phyloP scores from a whole-genome alignment of 2,329 filamentous ascomycete genomes.

The Xylariaceae sp. region DNA sequence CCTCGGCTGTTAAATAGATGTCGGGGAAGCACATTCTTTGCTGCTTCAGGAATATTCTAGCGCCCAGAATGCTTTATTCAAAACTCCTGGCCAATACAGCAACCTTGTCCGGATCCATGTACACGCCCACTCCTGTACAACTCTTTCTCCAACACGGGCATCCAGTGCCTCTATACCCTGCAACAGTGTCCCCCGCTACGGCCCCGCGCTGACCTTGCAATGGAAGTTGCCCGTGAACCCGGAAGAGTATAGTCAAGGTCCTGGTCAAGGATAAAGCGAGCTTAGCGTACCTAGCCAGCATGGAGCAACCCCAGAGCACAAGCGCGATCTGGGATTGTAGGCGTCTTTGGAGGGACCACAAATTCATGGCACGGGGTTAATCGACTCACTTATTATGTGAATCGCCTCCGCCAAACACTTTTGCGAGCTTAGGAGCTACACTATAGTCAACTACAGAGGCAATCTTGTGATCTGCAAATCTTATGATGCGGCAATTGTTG shows the following conservation, averaged over 20 bases:
- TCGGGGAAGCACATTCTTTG: not conserved
- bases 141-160: slow-evolving; percentile 25
- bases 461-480: not conserved
- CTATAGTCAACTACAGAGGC: not conserved
- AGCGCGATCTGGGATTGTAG: slow-evolving; percentile 23
- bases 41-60: slow-evolving; percentile 1
- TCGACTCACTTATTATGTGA: slow-evolving; percentile 27
- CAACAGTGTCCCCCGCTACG: slow-evolving; percentile 28
- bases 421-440: slow-evolving; percentile 14
- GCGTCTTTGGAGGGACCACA: slow-evolving; percentile 23
- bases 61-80: not conserved
- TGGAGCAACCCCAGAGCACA: slow-evolving; percentile 30
- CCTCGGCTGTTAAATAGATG: slow-evolving; percentile 6
- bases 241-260: slow-evolving; percentile 24
- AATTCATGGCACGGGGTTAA: slow-evolving; percentile 22
- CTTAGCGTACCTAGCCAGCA: slow-evolving; percentile 33
- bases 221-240: slow-evolving; percentile 32
- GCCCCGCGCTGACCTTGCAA: slow-evolving; percentile 35
- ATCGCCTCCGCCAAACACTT: slow-evolving; percentile 18
- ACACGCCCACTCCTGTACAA: slow-evolving; percentile 20
- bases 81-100: slow-evolving; percentile 28
- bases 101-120: slow-evolving; percentile 32
- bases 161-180: slow-evolving; percentile 29
- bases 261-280: slow-evolving; percentile 16
- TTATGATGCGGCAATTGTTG: slow-evolving; percentile 4